These are phyloP conservation scores for Sclerotinia minor DNA, from an alignment of 2,329 filamentous ascomycete species.

Conservation along the genomic window DNA sequence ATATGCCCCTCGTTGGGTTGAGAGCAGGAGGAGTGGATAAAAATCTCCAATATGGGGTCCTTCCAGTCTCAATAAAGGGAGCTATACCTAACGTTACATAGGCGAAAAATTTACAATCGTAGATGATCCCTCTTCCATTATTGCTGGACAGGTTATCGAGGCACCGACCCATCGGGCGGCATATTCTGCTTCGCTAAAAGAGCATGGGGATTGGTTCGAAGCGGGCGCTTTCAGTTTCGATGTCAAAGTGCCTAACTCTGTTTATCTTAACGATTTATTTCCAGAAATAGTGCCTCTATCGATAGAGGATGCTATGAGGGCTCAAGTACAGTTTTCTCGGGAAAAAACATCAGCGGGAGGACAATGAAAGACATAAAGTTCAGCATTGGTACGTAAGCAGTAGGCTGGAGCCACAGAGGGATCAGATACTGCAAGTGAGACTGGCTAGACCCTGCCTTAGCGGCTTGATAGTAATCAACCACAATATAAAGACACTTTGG, in stretches of 20 bases:
- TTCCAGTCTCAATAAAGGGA: neutral
- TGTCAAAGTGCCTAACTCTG: neutral
- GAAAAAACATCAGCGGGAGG: neutral
- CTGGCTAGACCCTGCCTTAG: neutral
- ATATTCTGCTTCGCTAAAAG: slow-evolving; percentile 7
- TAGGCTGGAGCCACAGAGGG: neutral
- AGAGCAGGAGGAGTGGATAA: neutral
- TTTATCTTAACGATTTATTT: slow-evolving; percentile 10
- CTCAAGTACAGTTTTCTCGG: neutral
- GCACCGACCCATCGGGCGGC: neutral
- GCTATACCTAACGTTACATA: neutral
- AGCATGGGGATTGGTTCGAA: slow-evolving; percentile 13
- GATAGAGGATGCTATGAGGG: slow-evolving; percentile 1
- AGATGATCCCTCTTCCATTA: neutral
- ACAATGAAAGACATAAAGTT: no score
- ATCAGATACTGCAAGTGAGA: neutral
- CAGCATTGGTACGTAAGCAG: neutral
- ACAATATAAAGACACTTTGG: no score
- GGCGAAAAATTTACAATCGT: neutral
- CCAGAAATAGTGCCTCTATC: slow-evolving; percentile 5
- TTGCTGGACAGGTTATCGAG: neutral
- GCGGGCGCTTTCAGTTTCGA: slow-evolving; percentile 12
- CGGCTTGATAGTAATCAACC: neutral
- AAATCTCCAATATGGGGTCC: neutral
- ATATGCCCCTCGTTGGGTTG: no score